Conservation (phyloP, 768 basidiomycete species). For the Asterophora lycoperdoides region DNA sequence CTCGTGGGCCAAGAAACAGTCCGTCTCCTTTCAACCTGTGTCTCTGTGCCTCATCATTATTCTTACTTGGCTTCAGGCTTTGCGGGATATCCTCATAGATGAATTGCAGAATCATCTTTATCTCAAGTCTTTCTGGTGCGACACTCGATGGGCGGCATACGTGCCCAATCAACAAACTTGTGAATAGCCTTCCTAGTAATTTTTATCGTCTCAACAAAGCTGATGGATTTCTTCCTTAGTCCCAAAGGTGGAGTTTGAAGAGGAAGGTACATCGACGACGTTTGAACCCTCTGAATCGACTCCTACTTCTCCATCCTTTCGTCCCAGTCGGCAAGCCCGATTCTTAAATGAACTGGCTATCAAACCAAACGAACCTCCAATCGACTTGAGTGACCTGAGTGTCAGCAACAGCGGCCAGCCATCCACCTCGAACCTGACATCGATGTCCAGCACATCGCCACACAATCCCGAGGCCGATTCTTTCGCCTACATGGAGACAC, state of each 20-base stretch:
- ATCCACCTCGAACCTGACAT: conserved; percentile 16
- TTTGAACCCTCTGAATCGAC: conserved; percentile 29
- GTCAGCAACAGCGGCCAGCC: conserved; percentile 20
- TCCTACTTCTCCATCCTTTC: conserved; percentile 36
- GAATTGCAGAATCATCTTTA: conserved; percentile 97
- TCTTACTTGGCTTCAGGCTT: conserved; percentile 47
- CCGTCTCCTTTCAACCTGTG: conserved; percentile 12
- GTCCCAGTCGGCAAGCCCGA: conserved; percentile 49
- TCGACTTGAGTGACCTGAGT: conserved; percentile 50
- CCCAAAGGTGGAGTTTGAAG: conserved; percentile 61
- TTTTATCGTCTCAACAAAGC: background rate
- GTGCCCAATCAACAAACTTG: conserved; percentile 71
- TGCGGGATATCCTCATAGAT: conserved; percentile 90
- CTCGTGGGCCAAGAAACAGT: conserved; percentile 84
- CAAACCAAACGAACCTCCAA: conserved; percentile 76
- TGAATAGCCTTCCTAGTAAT: conserved; percentile 36
- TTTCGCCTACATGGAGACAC: conserved; percentile 87
- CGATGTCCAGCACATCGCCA: conserved; percentile 15
- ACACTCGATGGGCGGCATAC: conserved; percentile 87
- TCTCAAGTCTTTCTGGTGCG: conserved; percentile 94
- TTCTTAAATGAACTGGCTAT: conserved; percentile 63
- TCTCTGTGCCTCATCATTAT: background rate
- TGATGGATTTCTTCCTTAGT: conserved; percentile 37
- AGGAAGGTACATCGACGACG: conserved; percentile 32
- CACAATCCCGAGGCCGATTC: conserved; percentile 88